Evolutionary conservation across 129 eudicot species (phyloP), one percentile per base, ranked within the genome.

Genomic region (Deinandra increscens): DNA sequence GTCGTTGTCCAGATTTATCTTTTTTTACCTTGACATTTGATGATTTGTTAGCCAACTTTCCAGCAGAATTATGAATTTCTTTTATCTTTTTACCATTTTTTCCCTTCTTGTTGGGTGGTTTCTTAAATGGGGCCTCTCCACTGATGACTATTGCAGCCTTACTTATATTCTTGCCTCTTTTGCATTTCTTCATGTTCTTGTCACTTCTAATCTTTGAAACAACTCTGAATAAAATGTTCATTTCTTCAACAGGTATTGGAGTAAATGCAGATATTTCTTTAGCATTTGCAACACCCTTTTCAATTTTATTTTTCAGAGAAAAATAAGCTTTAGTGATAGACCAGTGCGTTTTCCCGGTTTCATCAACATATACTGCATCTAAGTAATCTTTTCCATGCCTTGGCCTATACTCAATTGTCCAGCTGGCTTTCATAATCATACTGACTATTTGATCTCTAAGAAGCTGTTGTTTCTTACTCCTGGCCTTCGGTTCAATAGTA

Each of bases 341-440:
- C 98, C 98, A 93, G 49, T 84, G 74, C 60, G 86, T 78, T 74
- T 66, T 78, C 58, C 95, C 96, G 1, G 77, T 73, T 29, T 60
- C 60, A 17, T 80, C 88, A 39, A 86, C 89, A 83, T 89, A 93
- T 4, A 93, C 95, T 14, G 96, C 88, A 70, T 93, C 98, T 31
- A 38, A 3, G 46, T 89, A 93, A 0, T 72, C 80, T 81, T 71
- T 87, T 44, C 49, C 46, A 10, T 19, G 72, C 80, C 98, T 86
- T 48, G 77, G 86, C 73, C 95, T 71, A 63, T 86, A 74, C 43
- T 93, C 90, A 66, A 93, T 64, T 29, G 72, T 81, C 98, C 98
- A 93, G 1, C 95, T 88, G 14, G 91, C 96, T 64, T 75, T 69
- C 39, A 4, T 13, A 12, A 93, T 64, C 82, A 93, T 84, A 18